A percentile compares a stretch with the other conserved stretches of the same genome.
These are phyloP conservation scores for Edaphochlamys debaryana DNA, from an alignment of 139 green algal genomes.

Conservation along the genomic window DNA sequence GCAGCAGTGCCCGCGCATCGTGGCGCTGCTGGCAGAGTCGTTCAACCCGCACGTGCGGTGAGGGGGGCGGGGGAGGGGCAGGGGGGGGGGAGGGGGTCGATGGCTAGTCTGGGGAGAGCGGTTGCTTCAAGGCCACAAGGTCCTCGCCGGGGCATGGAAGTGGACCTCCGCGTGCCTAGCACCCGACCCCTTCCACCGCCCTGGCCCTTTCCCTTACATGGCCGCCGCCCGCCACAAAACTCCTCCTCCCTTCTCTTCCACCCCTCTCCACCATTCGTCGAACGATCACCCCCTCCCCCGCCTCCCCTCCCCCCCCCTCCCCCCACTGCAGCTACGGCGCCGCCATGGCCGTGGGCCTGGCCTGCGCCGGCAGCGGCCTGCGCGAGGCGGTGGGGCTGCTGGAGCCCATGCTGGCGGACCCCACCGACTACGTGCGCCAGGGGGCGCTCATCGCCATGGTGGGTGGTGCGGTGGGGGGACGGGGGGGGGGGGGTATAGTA, in stretches of 20 bases:
- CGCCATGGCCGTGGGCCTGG: slow-evolving; percentile 96
- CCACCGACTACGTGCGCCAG: slow-evolving; percentile 94
- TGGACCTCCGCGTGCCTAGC: no score
- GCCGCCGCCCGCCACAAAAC: no score
- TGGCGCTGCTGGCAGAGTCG: slow-evolving; percentile 92
- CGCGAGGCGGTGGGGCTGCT: slow-evolving; percentile 88
- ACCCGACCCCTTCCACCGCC: no score
- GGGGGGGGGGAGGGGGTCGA: neutral
- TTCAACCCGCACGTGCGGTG: slow-evolving; percentile 96
- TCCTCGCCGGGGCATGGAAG: no score
- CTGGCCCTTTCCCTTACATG: no score
- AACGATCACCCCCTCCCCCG: neutral
- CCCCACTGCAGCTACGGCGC: slow-evolving; percentile 82
- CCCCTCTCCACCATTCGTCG: no score
- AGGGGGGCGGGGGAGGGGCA: neutral
- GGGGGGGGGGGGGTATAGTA: neutral
- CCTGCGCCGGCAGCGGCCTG: slow-evolving; percentile 88
- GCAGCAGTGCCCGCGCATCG: slow-evolving; percentile 92
- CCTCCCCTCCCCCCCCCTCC: neutral
- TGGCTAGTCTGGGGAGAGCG: no score
- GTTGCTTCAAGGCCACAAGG: no score
- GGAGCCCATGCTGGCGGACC: slow-evolving; percentile 87
- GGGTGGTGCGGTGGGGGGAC: slow-evolving; percentile 42
- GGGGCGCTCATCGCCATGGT: slow-evolving; percentile 94
- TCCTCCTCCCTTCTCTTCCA: no score